A percentile compares a stretch with the other conserved stretches of the same genome.
Evolutionary conservation across 768 basidiomycete genomes (phyloP).

Genomic region (Trametes maxima): DNA sequence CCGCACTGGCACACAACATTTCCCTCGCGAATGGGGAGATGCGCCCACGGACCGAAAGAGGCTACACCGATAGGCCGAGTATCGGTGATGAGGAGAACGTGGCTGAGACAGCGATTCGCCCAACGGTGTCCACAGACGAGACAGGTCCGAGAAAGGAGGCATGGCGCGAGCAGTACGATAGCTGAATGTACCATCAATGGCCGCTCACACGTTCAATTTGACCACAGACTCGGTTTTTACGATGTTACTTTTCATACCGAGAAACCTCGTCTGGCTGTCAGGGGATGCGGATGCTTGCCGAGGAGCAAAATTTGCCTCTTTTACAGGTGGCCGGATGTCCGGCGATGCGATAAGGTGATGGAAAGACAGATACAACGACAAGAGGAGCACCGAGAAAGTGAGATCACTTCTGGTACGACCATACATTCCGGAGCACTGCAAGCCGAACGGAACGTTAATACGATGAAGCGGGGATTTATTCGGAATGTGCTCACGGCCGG

Average conservation of each 20-base stretch:
- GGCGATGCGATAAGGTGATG: conserved; percentile 17
- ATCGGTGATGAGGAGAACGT: conserved; percentile 10
- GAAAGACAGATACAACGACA: conserved; percentile 26
- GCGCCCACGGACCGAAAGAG: conserved; percentile 4
- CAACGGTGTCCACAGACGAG: background rate
- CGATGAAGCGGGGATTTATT: background rate
- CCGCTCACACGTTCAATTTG: background rate
- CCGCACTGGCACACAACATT: background rate
- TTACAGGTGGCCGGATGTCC: conserved; percentile 9
- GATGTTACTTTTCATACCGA: background rate
- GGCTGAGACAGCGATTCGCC: background rate
- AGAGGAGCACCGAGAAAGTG: conserved; percentile 21
- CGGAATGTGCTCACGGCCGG: conserved; percentile 75
- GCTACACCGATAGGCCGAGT: conserved; percentile 12
- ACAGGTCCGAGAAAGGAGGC: conserved; percentile 7
- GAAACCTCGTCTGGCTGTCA: background rate
- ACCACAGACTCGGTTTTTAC: background rate
- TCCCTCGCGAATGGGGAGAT: background rate
- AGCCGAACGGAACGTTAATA: background rate
- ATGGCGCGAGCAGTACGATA: background rate
- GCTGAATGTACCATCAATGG: background rate
- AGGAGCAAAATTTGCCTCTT: conserved; percentile 4
- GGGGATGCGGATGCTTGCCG: no score
- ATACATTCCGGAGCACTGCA: conserved; percentile 93
- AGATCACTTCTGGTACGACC: conserved; percentile 90